phyloP scores from a whole-genome alignment of 73 alveolate species.

The Diophrys appendiculata region DNA sequence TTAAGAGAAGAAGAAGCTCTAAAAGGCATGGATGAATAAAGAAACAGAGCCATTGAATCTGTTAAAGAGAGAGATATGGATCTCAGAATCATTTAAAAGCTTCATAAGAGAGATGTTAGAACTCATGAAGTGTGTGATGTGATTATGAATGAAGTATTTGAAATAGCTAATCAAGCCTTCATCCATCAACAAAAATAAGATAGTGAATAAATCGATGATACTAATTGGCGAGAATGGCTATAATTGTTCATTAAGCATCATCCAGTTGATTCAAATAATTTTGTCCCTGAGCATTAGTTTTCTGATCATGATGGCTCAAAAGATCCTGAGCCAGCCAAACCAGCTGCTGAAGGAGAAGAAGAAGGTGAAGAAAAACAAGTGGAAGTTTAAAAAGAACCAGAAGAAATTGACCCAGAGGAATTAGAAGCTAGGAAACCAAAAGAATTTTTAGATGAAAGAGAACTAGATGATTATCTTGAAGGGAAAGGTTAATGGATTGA shows the following conservation, averaged over 20 bases:
- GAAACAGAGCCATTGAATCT: constrained; percentile 76
- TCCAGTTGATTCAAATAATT: constrained; percentile 40
- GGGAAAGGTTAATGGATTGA: constrained; percentile 76
- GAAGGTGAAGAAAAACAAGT: constrained; percentile 5
- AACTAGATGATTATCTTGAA: constrained; percentile 66
- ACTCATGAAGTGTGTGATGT: constrained; percentile 67
- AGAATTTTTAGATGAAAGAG: constrained; percentile 62
- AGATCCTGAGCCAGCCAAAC: too few relatives aligned
- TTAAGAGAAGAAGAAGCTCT: constrained; percentile 90
- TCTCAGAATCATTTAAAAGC: constrained; percentile 74
- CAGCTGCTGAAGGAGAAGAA: constrained; percentile 9
- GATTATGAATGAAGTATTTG: constrained; percentile 82
- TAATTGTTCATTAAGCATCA: constrained; percentile 70
- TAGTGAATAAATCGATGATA: constrained; percentile 82
- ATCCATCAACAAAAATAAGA: constrained; percentile 88
- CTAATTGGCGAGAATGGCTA: constrained; percentile 94
- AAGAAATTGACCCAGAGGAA: constrained; percentile 78
- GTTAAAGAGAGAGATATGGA: constrained; percentile 67
- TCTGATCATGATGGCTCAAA: constrained; percentile 5
- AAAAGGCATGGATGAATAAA: constrained; percentile 73
- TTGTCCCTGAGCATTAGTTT: background rate
- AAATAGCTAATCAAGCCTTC: constrained; percentile 91
- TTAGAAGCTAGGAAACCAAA: constrained; percentile 85
- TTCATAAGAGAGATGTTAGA: constrained; percentile 68
- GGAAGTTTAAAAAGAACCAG: too few relatives aligned